A percentile compares a stretch with the other conserved stretches of the same genome.
Conservation (phyloP, 2,329 filamentous ascomycete species). For the Teratosphaeria gauchensis region DNA sequence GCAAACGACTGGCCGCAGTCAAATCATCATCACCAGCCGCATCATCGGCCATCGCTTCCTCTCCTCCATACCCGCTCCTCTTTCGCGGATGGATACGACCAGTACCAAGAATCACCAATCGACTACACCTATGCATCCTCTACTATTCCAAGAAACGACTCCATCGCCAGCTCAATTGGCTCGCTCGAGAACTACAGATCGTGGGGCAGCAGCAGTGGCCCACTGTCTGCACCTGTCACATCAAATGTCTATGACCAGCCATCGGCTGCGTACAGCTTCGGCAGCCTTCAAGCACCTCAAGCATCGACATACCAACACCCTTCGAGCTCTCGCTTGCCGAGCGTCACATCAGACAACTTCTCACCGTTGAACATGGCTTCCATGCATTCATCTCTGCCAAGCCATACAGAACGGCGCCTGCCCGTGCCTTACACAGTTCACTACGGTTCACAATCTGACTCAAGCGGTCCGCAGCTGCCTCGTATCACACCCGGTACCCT, state of each 20-base stretch:
- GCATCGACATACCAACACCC: conserved; percentile 10
- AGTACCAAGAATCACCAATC: conserved; percentile 21
- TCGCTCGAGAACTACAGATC: conserved; percentile 18
- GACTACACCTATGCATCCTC: conserved; percentile 20
- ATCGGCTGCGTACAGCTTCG: conserved; percentile 18
- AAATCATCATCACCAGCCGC: conserved; percentile 6
- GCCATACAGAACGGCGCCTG: conserved; percentile 22
- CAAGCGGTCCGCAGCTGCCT: neutral
- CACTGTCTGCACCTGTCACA: conserved; percentile 16
- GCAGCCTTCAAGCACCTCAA: conserved; percentile 14
- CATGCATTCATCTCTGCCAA: conserved; percentile 24
- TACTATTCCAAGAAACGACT: conserved; percentile 16
- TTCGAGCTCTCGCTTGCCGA: conserved; percentile 15
- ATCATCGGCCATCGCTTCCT: conserved; percentile 13
- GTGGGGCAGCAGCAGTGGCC: conserved; percentile 15
- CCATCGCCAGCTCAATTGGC: conserved; percentile 15
- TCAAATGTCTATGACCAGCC: conserved; percentile 12
- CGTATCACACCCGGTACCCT: neutral
- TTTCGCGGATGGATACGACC: conserved; percentile 17
- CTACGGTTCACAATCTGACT: conserved; percentile 1
- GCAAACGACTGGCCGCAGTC: conserved; percentile 6
- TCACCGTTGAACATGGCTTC: conserved; percentile 26
- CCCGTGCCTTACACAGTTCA: conserved; percentile 19
- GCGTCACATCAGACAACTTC: conserved; percentile 17
- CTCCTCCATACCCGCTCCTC: conserved; percentile 20